Base-by-base conservation (phyloP, 1,139 yeast species). In the Hansenula sp. region DNA sequence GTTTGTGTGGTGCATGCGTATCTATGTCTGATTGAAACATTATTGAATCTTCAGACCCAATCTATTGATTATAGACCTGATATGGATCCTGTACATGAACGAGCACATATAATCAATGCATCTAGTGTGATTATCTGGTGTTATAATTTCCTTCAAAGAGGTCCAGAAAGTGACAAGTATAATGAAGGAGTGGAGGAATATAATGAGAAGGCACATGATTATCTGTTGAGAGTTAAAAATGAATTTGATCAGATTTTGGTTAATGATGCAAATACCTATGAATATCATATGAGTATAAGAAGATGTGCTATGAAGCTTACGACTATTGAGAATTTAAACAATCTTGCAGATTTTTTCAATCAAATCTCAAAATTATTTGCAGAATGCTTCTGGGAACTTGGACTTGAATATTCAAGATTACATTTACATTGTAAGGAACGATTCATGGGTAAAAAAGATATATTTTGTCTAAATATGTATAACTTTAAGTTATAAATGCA, bases 1-100 rank as follows among this genome's bases (percentile, higher is more conserved):
- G 54, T 62, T 32, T 67, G 73, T 39, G 73, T 77, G 18, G 64
- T 77, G 13, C 82, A 76, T 52, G 73, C 81, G 50, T 76, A 71
- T 50, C 55, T 75, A 44, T 59, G 72, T 27, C 59, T 77, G 10
- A 76, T 79, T 74, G 79, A 76, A 62, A 74, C 47, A 65, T 75
- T 35, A 8, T 18, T 25, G 26, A 38, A 33, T 30, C 32, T 14
- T 18, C 32, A 34, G 25, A 32, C 26, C 10, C 33, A 22, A 22
- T 35, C 16, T 27, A 39, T 38, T 18, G 40, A 27, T 24, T 48
- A 47, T 27, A 36, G 35, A 21, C 46, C 44, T 25, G 41, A 36
- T 21, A 42, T 22, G 9, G 51, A 48, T 30, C 51, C 52, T 6
- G 40, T 48, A 13, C 41, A 40, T n/a, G 50, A 47, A 34, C 60